Percentiles rank a stretch among this genome's conserved stretches.
phyloP scores from a whole-genome alignment of 371 early-diverging fungal genomes.

The Actinomucor elegans region DNA sequence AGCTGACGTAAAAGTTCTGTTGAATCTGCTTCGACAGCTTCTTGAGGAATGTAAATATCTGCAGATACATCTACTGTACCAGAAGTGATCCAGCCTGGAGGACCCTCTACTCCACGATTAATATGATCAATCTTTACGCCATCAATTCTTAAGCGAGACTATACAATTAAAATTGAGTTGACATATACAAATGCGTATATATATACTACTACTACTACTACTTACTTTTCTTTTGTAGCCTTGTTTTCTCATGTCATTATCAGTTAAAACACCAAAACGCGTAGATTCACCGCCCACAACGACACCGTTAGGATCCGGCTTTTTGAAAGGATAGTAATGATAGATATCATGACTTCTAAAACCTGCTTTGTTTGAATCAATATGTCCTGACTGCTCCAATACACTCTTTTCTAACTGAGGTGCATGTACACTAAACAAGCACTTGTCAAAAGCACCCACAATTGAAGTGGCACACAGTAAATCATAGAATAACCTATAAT shows the following conservation, averaged over 20 bases:
- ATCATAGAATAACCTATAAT: conserved; percentile 78
- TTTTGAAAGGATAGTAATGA: conserved; percentile 40
- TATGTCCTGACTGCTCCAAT: conserved; percentile 44
- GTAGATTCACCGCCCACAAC: conserved; percentile 45
- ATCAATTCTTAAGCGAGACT: conserved; percentile 88
- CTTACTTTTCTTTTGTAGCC: conserved; percentile 52
- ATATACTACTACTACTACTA: neutral
- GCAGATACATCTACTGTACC: conserved; percentile 86
- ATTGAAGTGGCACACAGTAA: conserved; percentile 86
- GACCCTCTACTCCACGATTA: conserved; percentile 84
- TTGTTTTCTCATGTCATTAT: conserved; percentile 42
- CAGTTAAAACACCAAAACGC: conserved; percentile 48
- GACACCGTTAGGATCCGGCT: conserved; percentile 48
- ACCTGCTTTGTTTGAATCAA: conserved; percentile 28
- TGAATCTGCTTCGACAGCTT: conserved; percentile 56
- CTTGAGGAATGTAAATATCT: conserved; percentile 69
- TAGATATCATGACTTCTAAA: conserved; percentile 47
- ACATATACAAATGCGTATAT: neutral
- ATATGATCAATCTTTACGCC: conserved; percentile 91
- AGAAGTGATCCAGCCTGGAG: conserved; percentile 92
- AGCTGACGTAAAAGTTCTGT: conserved; percentile 63
- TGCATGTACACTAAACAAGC: conserved; percentile 89
- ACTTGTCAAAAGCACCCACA: conserved; percentile 92
- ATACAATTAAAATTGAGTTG: neutral
- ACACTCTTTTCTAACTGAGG: conserved; percentile 70